A percentile compares a stretch with the other conserved stretches of the same genome.
Conservation (phyloP, 306 rosid species). For the Lithocarpus polystachyus region DNA sequence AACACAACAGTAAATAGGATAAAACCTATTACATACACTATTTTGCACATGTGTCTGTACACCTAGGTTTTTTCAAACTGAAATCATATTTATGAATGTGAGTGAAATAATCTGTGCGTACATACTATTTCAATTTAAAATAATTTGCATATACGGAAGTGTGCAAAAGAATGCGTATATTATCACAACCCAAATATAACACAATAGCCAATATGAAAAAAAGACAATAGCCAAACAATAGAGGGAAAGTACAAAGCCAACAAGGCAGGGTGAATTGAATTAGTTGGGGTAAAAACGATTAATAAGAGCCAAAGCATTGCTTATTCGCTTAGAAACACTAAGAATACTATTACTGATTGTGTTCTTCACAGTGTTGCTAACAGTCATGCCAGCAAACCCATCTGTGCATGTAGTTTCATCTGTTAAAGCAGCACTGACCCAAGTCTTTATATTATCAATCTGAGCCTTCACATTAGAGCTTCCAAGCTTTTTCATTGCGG, state of each 20-base stretch:
- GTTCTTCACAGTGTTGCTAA: neutral
- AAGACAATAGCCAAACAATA: neutral
- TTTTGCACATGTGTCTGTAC: too few relatives aligned
- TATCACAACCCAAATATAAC: too few relatives aligned
- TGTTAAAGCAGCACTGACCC: constrained; percentile 44
- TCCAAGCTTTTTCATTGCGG: constrained; percentile 4
- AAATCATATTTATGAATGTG: too few relatives aligned
- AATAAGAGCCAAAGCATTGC: neutral
- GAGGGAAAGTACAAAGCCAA: neutral
- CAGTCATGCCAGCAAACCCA: neutral
- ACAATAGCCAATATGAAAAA: neutral
- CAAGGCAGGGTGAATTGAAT: neutral
- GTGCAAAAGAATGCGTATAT: too few relatives aligned
- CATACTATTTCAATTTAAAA: too few relatives aligned
- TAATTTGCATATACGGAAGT: too few relatives aligned
- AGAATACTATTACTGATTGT: neutral
- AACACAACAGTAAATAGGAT: too few relatives aligned
- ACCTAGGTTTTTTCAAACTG: too few relatives aligned
- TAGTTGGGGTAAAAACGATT: neutral
- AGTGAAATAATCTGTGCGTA: too few relatives aligned
- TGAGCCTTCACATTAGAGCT: neutral
- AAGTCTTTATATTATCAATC: constrained; percentile 28
- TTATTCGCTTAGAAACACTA: neutral
- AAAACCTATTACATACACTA: too few relatives aligned
- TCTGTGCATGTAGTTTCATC: constrained; percentile 32